Conservation (phyloP, 1,139 yeast genomes). For the Magnusiomyces fungicola region DNA sequence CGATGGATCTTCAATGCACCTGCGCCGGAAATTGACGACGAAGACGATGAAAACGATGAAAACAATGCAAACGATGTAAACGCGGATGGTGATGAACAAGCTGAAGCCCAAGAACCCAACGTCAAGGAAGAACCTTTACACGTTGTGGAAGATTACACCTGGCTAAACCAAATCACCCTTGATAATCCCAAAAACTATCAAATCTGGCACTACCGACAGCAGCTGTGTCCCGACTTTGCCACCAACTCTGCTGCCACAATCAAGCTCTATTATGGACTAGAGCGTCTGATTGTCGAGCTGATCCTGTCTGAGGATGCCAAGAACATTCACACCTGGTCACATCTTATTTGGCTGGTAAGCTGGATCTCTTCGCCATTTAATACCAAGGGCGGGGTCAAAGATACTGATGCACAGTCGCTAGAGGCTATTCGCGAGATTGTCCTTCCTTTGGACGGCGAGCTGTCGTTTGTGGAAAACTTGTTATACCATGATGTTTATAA, state of each 20-base stretch:
- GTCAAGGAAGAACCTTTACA: not conserved
- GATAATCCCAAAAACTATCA: constrained; percentile 88
- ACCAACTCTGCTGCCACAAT: constrained; percentile 3
- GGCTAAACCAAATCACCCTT: constrained; percentile 73
- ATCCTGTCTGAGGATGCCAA: constrained; percentile 76
- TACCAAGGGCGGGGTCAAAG: not conserved
- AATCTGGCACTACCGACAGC: constrained; percentile 87
- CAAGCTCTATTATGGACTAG: constrained; percentile 40
- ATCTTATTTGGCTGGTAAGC: constrained; percentile 67
- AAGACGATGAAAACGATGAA: not conserved
- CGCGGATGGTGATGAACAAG: not conserved
- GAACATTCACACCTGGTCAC: constrained; percentile 96
- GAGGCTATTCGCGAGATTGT: not conserved
- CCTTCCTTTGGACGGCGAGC: constrained; percentile 37
- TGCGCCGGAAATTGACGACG: constrained; percentile 1
- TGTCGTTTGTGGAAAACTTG: constrained; percentile 44
- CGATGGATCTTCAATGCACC: constrained; percentile 15
- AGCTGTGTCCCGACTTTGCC: constrained; percentile 17
- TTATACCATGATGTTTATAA: constrained; percentile 65
- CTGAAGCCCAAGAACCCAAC: not conserved
- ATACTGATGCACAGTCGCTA: not conserved
- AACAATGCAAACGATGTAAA: not conserved
- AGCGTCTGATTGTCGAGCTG: constrained; percentile 52
- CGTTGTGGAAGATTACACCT: constrained; percentile 37
- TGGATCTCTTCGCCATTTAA: not conserved